phyloP scores from a whole-genome alignment of 768 basidiomycete genomes.

The Phanerochaete carnosa region DNA sequence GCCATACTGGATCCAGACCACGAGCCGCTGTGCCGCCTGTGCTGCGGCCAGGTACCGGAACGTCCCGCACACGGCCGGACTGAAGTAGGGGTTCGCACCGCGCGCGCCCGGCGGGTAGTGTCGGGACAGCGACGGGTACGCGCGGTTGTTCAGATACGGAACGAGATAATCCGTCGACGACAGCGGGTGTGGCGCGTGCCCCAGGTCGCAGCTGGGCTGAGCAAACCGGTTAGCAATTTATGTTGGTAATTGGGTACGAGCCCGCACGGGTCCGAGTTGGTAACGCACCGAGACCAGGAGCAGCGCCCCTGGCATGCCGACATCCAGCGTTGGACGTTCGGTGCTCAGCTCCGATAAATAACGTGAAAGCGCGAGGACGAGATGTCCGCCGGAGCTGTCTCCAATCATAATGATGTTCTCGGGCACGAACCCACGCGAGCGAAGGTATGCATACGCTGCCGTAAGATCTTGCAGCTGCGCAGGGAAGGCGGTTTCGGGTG shows the following conservation, averaged over 20 bases:
- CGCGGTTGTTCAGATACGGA: slow-evolving; percentile 12
- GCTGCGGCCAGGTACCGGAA: slow-evolving; percentile 7
- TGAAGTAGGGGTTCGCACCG: slow-evolving; percentile 7
- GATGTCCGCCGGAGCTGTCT: slow-evolving; percentile 54
- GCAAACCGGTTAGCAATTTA: neutral
- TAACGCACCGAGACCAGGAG: slow-evolving; percentile 12
- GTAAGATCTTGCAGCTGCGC: slow-evolving; percentile 49
- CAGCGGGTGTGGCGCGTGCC: neutral
- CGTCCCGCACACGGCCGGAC: slow-evolving; percentile 4
- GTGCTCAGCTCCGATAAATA: slow-evolving; percentile 27
- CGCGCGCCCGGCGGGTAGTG: slow-evolving; percentile 6
- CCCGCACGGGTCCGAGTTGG: neutral
- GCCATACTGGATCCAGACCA: slow-evolving; percentile 11
- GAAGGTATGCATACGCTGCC: slow-evolving; percentile 48
- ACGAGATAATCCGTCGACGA: slow-evolving; percentile 7
- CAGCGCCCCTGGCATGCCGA: slow-evolving; percentile 9
- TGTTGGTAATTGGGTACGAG: neutral
- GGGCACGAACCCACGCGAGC: slow-evolving; percentile 38
- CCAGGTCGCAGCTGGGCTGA: slow-evolving; percentile 13
- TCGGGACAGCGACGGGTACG: slow-evolving; percentile 11
- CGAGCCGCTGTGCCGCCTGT: neutral
- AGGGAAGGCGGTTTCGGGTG: slow-evolving; percentile 41
- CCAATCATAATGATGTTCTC: slow-evolving; percentile 44
- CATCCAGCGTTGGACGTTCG: neutral
- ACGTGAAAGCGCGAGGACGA: slow-evolving; percentile 38